Conservation (phyloP, 1,139 yeast genomes). For the Hansenula anomala region DNA sequence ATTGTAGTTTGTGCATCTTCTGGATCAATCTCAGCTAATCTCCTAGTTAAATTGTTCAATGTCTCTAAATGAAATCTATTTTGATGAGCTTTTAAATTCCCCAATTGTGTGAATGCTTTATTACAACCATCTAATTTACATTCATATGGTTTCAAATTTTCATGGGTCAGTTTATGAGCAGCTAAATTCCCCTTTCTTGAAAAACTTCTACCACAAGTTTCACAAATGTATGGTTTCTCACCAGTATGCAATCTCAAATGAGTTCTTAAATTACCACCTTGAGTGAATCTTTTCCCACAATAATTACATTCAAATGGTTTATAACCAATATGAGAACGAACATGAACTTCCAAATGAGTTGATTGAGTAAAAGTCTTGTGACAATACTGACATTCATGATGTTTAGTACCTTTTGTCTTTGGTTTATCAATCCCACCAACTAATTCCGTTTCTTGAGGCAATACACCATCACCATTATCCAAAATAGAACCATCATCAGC, state of each 20-base stretch:
- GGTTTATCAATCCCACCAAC: constrained; percentile 85
- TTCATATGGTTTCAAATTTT: constrained; percentile 69
- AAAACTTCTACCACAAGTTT: constrained; percentile 65
- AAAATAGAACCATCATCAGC: constrained; percentile 53
- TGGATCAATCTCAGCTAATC: constrained; percentile 53
- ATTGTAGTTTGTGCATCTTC: constrained; percentile 33
- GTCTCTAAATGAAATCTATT: constrained; percentile 80
- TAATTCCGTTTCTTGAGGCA: constrained; percentile 62
- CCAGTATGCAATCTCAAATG: constrained; percentile 90
- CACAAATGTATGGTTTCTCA: constrained; percentile 81
- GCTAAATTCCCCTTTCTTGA: constrained; percentile 89
- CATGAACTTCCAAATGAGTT: constrained; percentile 75
- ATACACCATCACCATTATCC: constrained; percentile 29
- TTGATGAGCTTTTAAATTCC: constrained; percentile 91
- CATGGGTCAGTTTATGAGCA: constrained; percentile 81
- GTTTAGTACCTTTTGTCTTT: constrained; percentile 43
- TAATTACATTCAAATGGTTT: constrained; percentile 77
- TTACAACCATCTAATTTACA: constrained; percentile 81
- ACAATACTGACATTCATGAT: constrained; percentile 69
- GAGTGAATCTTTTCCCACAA: constrained; percentile 82
- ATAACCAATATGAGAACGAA: constrained; percentile 71
- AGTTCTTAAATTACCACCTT: constrained; percentile 87
- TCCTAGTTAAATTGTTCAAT: constrained; percentile 55
- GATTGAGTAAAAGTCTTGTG: constrained; percentile 66
- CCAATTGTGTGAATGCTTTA: constrained; percentile 85